A percentile compares a stretch with the other conserved stretches of the same genome.
Conservation (phyloP, 768 basidiomycete genomes). For the Holtermanniella nyarrowii region DNA sequence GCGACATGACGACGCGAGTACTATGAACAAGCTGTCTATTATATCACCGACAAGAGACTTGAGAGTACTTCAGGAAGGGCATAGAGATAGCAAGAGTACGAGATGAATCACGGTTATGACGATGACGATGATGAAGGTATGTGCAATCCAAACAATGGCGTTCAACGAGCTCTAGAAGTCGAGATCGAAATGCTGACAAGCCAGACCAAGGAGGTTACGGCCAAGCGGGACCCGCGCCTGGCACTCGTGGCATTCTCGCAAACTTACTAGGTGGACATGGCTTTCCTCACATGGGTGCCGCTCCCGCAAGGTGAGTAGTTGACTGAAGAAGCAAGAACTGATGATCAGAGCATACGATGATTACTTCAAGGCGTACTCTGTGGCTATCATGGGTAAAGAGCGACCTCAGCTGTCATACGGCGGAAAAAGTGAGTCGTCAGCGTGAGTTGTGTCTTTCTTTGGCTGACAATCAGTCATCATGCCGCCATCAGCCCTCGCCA, state of each 20-base stretch:
- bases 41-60: too few relatives aligned
- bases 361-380: constrained; percentile 88
- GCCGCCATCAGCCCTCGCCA: constrained; percentile 89
- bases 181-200: neutral
- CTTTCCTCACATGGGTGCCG: constrained; percentile 12
- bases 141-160: neutral
- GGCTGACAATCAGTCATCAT: constrained; percentile 64
- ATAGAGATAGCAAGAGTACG: too few relatives aligned
- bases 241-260: constrained; percentile 22
- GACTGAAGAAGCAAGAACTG: too few relatives aligned
- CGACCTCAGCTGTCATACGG: constrained; percentile 89
- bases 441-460: neutral
- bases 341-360: constrained; percentile 63
- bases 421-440: constrained; percentile 70
- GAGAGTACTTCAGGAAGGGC: too few relatives aligned
- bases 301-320: neutral
- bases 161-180: neutral
- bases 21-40: too few relatives aligned
- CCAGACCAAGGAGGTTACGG: constrained; percentile 1
- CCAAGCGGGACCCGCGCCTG: constrained; percentile 6
- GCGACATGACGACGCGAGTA: neutral
- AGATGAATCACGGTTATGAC: constrained; percentile 38
- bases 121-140: constrained; percentile 31
- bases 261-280: constrained; percentile 32
- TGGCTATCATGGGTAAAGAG: constrained; percentile 81